A percentile compares a stretch with the other conserved stretches of the same genome.
Conservation (phyloP, 345 rosid species). For the Tarenaya hassleriana region DNA sequence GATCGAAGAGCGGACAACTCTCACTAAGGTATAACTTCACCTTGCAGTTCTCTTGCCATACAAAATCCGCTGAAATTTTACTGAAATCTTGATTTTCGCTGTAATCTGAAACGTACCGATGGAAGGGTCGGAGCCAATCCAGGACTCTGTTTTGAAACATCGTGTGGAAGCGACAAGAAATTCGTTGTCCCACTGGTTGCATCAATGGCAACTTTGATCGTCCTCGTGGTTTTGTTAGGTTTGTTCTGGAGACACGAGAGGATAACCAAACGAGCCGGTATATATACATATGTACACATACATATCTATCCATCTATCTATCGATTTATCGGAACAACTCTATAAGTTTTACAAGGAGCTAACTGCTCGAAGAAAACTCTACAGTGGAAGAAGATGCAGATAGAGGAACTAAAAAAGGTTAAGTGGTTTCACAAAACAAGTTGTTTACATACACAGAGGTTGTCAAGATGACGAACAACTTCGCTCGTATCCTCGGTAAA, state of each 20-base stretch:
- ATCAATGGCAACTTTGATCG: conserved; percentile 16
- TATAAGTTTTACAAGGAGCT: neutral
- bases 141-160: neutral
- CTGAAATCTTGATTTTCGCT: too few relatives aligned
- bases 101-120: too few relatives aligned
- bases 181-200: conserved; percentile 21
- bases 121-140: neutral
- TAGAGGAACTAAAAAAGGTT: neutral
- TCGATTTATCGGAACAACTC: neutral
- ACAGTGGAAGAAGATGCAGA: conserved; percentile 18
- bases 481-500: conserved; percentile 35
- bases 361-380: conserved; percentile 15
- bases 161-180: conserved; percentile 12
- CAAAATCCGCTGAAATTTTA: too few relatives aligned
- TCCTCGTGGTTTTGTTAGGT: conserved; percentile 9
- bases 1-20: conserved; percentile 21
- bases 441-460: conserved; percentile 30
- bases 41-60: conserved; percentile 11
- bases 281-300: too few relatives aligned
- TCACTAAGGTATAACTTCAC: conserved; percentile 23
- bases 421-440: conserved; percentile 13
- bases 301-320: neutral
- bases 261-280: conserved; percentile 21
- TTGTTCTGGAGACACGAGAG: conserved; percentile 19
- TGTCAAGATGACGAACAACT: conserved; percentile 40